These are phyloP conservation scores for Pelargonium nanum DNA, from an alignment of 345 rosid species.

Conservation along the genomic window DNA sequence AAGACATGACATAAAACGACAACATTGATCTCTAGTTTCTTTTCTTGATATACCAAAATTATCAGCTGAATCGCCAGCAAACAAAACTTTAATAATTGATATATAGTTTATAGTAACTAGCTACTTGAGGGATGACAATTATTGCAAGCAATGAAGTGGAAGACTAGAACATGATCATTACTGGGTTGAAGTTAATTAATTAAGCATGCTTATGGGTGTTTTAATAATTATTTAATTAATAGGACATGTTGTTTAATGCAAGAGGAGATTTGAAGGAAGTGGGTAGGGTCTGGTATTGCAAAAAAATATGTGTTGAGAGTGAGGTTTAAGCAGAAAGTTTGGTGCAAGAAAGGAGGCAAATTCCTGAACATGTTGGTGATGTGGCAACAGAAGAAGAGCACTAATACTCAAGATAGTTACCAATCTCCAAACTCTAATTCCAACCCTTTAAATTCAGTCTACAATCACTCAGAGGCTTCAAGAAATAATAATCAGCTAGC, in stretches of 20 bases:
- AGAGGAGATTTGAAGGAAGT: conserved; percentile 37
- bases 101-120: no score
- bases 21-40: no score
- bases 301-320: conserved; percentile 36
- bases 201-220: no score
- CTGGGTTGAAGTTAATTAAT: no score
- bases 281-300: conserved; percentile 15
- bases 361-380: conserved; percentile 36
- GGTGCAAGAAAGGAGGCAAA: conserved; percentile 44
- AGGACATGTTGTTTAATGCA: neutral
- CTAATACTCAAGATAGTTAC: conserved; percentile 39
- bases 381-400: conserved; percentile 41
- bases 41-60: no score
- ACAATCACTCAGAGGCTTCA: conserved; percentile 25
- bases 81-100: no score
- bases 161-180: no score
- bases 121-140: no score
- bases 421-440: conserved; percentile 53
- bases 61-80: no score
- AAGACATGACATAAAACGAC: no score
- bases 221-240: no score
- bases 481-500: neutral
- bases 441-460: conserved; percentile 22
- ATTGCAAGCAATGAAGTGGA: no score
- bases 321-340: conserved; percentile 79